These are phyloP conservation scores for Flaveria bidentis DNA, from an alignment of 129 eudicot species.

Conservation along the genomic window DNA sequence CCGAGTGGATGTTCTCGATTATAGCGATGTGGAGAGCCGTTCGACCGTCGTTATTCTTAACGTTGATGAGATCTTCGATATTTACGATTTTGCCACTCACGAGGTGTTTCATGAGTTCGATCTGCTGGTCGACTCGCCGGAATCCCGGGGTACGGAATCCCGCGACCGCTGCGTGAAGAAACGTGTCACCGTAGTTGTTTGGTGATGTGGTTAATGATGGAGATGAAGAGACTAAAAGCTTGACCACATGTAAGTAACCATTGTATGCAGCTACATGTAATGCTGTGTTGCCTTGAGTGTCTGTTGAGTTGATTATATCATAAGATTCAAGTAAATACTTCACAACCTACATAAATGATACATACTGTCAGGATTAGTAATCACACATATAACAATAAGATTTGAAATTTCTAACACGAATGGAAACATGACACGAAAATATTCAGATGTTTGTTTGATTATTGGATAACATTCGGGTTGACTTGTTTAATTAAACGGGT, in stretches of 20 bases:
- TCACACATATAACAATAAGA: too few species aligned
- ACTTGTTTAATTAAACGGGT: too few species aligned
- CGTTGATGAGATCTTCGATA: conserved; percentile 53
- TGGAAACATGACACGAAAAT: too few species aligned
- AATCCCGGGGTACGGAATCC: conserved; percentile 76
- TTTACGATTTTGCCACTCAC: conserved; percentile 42
- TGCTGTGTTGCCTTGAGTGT: conserved; percentile 78
- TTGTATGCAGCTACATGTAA: conserved; percentile 76
- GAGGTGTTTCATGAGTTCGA: conserved; percentile 63
- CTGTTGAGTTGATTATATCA: conserved; percentile 43
- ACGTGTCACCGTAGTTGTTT: conserved; percentile 74
- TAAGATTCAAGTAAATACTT: conserved; percentile 53
- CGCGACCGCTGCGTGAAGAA: conserved; percentile 81
- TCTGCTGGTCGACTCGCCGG: conserved; percentile 73
- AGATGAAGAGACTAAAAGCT: conserved; percentile 48
- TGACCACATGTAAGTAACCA: conserved; percentile 55
- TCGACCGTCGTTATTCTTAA: conserved; percentile 69
- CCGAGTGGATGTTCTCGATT: conserved; percentile 62
- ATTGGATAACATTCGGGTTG: too few species aligned
- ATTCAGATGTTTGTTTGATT: too few species aligned
- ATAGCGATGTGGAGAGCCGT: conserved; percentile 88
- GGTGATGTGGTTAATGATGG: conserved; percentile 44
- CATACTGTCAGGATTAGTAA: neutral
- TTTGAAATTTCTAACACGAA: too few species aligned
- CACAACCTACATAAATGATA: conserved; percentile 54